phyloP scores from a whole-genome alignment of 2,329 filamentous ascomycete species.

The Fusarium odoratissimum region DNA sequence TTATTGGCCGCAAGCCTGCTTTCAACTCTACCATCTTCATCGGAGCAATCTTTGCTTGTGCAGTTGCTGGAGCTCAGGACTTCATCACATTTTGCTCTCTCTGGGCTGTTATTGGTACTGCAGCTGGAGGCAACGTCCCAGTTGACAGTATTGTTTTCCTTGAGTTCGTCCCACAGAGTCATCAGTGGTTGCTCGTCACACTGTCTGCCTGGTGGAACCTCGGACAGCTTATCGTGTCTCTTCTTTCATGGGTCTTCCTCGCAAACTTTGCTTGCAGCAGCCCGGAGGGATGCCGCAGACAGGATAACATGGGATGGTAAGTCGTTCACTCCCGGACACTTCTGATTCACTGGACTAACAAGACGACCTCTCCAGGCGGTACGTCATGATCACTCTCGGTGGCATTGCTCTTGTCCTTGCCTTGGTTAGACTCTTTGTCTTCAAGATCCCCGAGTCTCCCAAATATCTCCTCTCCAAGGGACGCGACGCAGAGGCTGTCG shows the following conservation, averaged over 20 bases:
- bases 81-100: conserved; percentile 65
- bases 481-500: conserved; percentile 17
- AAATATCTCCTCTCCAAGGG: conserved; percentile 29
- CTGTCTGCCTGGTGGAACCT: conserved; percentile 61
- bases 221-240: conserved; percentile 57
- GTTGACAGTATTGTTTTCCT: conserved; percentile 62
- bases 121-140: conserved; percentile 58
- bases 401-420: neutral
- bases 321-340: neutral
- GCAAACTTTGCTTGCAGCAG: conserved; percentile 50
- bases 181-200: conserved; percentile 57
- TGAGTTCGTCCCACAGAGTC: conserved; percentile 57
- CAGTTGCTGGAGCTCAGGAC: conserved; percentile 67
- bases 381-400: conserved; percentile 16
- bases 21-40: conserved; percentile 60
- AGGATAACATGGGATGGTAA: conserved; percentile 59
- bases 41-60: conserved; percentile 65
- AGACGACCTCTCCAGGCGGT: neutral
- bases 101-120: conserved; percentile 57
- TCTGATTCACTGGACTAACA: neutral
- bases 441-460: conserved; percentile 20
- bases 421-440: conserved; percentile 10
- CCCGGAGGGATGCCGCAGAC: conserved; percentile 36
- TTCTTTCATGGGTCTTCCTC: conserved; percentile 51
- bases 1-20: conserved; percentile 56